Evolutionary conservation across 108 stramenopile genomes (phyloP), one percentile per base, ranked within the genome.

Genomic region (Parietichytrium sp.): DNA sequence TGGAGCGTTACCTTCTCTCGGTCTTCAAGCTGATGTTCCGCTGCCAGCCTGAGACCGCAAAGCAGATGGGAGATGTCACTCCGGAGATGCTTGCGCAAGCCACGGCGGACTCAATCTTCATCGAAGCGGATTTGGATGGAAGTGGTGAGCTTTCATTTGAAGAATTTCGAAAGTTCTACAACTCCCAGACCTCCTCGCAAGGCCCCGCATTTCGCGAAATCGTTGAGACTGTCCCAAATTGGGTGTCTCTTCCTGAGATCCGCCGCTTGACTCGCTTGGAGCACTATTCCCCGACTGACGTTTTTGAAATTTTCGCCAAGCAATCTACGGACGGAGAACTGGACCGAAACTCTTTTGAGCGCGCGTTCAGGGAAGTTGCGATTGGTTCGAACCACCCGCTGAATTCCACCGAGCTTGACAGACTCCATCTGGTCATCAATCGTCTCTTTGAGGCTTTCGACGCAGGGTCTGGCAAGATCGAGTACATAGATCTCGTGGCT

Each of bases 1-100:
- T 87, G 33, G 31, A 25, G 38, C 72, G 48, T 4, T 88, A 87
- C 53, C 82, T 86, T 10, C 54, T 49, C 1, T 78, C 86, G 31
- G 84, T 84, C 47, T 88, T 83, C 82, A 81, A 72, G 26, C 49
- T 83, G 38, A 29, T 86, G 38, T 87, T 42, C 55, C 48, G 52
- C 31, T 36, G 54, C 3, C 54, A 79, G 52, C 80, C 81, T 3
- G 81, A 27, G 47, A 54, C 51, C 31, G 38, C 48, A 38, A 55
- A 26, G 25, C 15, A 79, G 30, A 45, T 80, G n/a, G 87, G 83
- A 29, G 36, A 45, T 16, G 13, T 84, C 10, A 83, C 86, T 4
- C 51, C 54, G 49, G 87, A 50, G 30, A n/a, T n/a, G n/a, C 61
- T 87, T 27, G 87, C 85, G 10, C 42, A 23, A 16, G 52, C 81